Percentiles rank a stretch among this genome's conserved stretches.
Conservation (phyloP, 495 filamentous ascomycete species). For the Neurospora sp. region DNA sequence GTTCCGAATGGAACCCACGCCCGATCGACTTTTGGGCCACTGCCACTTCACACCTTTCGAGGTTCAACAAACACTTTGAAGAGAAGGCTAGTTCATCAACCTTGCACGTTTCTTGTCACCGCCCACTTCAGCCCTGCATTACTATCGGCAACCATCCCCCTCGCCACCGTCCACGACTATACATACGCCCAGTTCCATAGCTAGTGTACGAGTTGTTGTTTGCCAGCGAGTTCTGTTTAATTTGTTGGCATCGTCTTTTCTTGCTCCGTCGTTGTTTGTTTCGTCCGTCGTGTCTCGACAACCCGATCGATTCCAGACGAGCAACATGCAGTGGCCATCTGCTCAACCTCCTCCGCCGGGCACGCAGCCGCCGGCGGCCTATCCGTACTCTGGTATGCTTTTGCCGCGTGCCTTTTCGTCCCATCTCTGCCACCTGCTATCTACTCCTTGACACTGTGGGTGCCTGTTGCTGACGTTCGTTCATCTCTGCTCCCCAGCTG, state of each 20-base stretch:
- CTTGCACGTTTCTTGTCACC: not conserved
- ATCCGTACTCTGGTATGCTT: constrained; percentile 21
- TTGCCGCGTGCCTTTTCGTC: not conserved
- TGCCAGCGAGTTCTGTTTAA: not conserved
- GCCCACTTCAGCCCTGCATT: not conserved
- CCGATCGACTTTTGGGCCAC: not conserved
- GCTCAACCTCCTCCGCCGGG: constrained; percentile 19
- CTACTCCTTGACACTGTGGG: not conserved
- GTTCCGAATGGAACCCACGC: not conserved
- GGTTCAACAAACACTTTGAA: not conserved
- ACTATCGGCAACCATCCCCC: not conserved
- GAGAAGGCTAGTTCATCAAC: not conserved
- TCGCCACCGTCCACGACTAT: not conserved
- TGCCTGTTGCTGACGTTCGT: constrained; percentile 14
- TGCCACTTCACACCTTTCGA: not conserved
- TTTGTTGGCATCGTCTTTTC: not conserved
- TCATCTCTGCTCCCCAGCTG: constrained; percentile 14
- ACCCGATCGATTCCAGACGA: not conserved
- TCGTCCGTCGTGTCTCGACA: not conserved
- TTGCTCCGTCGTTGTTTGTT: not conserved
- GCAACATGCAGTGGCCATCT: constrained; percentile 13
- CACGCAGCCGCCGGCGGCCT: constrained; percentile 22
- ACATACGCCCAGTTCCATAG: not conserved
- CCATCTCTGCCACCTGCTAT: not conserved
- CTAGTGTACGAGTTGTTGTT: not conserved